Conservation (phyloP, 352 stramenopile genomes). For the Pythium aphanidermatum region DNA sequence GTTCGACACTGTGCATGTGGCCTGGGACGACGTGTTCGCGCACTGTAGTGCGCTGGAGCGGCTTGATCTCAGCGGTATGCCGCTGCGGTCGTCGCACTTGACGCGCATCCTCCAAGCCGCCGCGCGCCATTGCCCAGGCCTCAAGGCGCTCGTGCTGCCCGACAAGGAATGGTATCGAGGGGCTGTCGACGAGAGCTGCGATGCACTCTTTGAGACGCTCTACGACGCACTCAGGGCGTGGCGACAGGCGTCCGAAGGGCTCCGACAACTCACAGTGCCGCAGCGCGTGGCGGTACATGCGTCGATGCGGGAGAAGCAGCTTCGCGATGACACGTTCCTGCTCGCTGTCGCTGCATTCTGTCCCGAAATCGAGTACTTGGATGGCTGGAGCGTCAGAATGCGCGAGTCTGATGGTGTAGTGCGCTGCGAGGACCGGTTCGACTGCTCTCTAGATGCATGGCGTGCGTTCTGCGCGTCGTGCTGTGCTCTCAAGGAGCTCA, state of each 20-base stretch:
- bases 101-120: constrained; percentile 3
- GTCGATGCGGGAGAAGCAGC: neutral
- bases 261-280: constrained; percentile 22
- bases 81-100: constrained; percentile 12
- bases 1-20: constrained; percentile 1
- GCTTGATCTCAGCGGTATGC: constrained; percentile 14
- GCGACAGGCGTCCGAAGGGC: constrained; percentile 1
- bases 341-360: constrained; percentile 8
- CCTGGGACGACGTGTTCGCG: constrained; percentile 15
- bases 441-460: constrained; percentile 27
- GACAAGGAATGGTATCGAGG: constrained; percentile 12
- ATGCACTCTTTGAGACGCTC: constrained; percentile 1
- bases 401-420: constrained; percentile 8
- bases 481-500: constrained; percentile 36
- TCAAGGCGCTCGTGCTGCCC: constrained; percentile 19
- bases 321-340: constrained; percentile 10
- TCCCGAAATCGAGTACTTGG: constrained; percentile 18
- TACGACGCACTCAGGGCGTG: constrained; percentile 17
- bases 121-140: constrained; percentile 1
- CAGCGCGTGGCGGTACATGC: constrained; percentile 6
- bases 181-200: neutral
- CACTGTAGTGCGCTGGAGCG: neutral
- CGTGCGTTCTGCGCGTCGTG: constrained; percentile 37
- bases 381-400: constrained; percentile 22
- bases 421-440: constrained; percentile 20